Conservation (phyloP, 352 stramenopile genomes). For the Phytopythium aichiense region DNA sequence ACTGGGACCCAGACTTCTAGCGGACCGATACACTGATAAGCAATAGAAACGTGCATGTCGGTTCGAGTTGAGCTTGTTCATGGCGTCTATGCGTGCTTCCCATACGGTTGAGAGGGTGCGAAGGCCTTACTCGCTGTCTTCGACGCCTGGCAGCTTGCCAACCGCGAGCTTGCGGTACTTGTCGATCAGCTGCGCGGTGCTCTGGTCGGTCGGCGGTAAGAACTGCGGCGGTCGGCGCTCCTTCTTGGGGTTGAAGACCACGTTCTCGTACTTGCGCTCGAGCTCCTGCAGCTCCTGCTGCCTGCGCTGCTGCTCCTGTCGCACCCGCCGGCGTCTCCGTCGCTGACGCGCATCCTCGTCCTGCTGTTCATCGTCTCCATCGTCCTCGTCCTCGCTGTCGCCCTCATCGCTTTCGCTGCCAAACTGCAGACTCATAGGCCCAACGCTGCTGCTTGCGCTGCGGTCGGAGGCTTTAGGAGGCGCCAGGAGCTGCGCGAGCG, state of each 20-base stretch:
- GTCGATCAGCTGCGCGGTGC: constrained; percentile 64
- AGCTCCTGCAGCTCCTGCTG: constrained; percentile 13
- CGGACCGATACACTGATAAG: background rate
- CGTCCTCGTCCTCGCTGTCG: constrained; percentile 5
- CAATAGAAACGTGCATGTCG: background rate
- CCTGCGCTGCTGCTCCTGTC: background rate
- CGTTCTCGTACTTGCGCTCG: constrained; percentile 49
- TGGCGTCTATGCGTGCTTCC: background rate
- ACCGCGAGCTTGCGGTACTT: constrained; percentile 83
- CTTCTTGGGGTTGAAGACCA: constrained; percentile 47
- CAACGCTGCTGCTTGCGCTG: background rate
- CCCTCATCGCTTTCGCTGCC: constrained; percentile 14
- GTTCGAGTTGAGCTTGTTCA: background rate
- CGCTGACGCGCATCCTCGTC: constrained; percentile 15
- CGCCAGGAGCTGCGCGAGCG: constrained; percentile 49
- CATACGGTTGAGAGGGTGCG: background rate
- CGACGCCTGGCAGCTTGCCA: constrained; percentile 39
- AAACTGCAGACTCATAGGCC: constrained; percentile 6
- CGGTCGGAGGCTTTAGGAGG: constrained; percentile 19
- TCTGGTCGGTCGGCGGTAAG: constrained; percentile 48
- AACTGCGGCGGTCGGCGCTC: constrained; percentile 47
- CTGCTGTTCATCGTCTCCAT: constrained; percentile 18
- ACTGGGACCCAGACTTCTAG: constrained; percentile 73
- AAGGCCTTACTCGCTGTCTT: background rate
- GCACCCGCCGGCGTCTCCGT: too few relatives aligned